Base-by-base conservation (phyloP, 345 rosid genomes). In the Noccaea caerulescens region DNA sequence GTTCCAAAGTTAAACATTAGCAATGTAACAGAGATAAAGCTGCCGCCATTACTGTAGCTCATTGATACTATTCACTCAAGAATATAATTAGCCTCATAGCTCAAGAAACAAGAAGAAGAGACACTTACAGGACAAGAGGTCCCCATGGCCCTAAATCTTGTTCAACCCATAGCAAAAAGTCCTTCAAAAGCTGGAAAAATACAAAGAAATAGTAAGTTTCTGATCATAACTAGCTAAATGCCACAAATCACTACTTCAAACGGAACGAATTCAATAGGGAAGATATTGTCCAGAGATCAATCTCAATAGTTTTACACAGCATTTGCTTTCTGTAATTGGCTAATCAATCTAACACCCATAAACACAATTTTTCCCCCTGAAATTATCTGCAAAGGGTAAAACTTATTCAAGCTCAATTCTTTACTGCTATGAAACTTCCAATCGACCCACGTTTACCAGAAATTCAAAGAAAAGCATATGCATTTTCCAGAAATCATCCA, bases 71-170 rank as follows among this genome's bases (percentile, higher is more conserved):
- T 27, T 30, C 42, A 50, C 13, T 4, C 43, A 14, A 75, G 13
- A 14, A 37, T 18, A 4, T 9, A 62, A 9, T 55, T 34, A 45
- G 38, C 57, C 7, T 43, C 62, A 14, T 0, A 45, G 32, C 16
- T 25, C 5, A 20, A 62, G 10, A 54, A 61, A 61, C 10, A 63
- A 45, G 18, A 63, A 68, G 58, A 50, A 51, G 37, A 74, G 20
- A 39, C 13, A 84, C 97, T 92, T 83, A 95, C 99, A 95, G 63
- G 14, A 81, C 98, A 34, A 95, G 83, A 5, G 99, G 99, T 74
- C 99, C 99, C 98, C 97, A 95, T 58, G 92, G 86, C 30, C 99
- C 99, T 61, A 95, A 92, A 76, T 95, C 97, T 75, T 82, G 72
- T 27, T 92, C 87, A 79, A 95, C 98, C 99, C 99, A 95, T 82